These are phyloP conservation scores for Senecio squalidus DNA, from an alignment of 140 eudicot genomes.

Conservation along the genomic window DNA sequence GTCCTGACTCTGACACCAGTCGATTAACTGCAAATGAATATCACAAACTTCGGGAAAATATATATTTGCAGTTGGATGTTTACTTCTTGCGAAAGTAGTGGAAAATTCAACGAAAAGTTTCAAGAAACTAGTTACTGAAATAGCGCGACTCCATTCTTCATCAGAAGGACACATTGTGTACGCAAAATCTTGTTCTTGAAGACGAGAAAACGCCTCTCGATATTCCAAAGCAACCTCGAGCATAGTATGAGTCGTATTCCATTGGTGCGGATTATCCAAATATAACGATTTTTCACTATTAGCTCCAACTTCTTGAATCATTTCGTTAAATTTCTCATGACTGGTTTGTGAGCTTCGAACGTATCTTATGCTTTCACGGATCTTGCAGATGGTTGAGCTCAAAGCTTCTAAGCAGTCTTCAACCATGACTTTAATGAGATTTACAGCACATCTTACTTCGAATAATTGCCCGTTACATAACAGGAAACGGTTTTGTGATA, in stretches of 20 bases:
- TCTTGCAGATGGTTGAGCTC: constrained; percentile 36
- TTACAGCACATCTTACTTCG: constrained; percentile 76
- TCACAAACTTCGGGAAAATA: constrained; percentile 80
- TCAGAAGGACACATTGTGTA: constrained; percentile 58
- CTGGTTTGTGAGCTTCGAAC: constrained; percentile 57
- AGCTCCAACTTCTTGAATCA: constrained; percentile 57
- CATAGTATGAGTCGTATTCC: constrained; percentile 71
- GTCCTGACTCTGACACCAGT: constrained; percentile 78
- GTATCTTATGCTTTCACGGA: constrained; percentile 69
- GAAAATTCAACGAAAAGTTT: constrained; percentile 70
- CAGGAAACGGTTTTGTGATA: constrained; percentile 61
- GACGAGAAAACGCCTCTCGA: constrained; percentile 56
- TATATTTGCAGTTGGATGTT: constrained; percentile 64
- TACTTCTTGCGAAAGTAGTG: constrained; percentile 51
- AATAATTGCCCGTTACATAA: constrained; percentile 69
- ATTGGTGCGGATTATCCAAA: constrained; percentile 47
- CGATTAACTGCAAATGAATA: constrained; percentile 74
- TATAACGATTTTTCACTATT: constrained; percentile 44
- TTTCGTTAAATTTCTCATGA: constrained; percentile 68
- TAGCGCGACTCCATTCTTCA: constrained; percentile 63
- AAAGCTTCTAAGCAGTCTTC: constrained; percentile 60
- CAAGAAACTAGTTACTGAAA: constrained; percentile 48
- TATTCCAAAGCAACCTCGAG: constrained; percentile 62
- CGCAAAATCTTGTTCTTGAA: constrained; percentile 58
- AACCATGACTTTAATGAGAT: constrained; percentile 63